phyloP scores from a whole-genome alignment of 345 rosid species.

The Jatropha curcas region DNA sequence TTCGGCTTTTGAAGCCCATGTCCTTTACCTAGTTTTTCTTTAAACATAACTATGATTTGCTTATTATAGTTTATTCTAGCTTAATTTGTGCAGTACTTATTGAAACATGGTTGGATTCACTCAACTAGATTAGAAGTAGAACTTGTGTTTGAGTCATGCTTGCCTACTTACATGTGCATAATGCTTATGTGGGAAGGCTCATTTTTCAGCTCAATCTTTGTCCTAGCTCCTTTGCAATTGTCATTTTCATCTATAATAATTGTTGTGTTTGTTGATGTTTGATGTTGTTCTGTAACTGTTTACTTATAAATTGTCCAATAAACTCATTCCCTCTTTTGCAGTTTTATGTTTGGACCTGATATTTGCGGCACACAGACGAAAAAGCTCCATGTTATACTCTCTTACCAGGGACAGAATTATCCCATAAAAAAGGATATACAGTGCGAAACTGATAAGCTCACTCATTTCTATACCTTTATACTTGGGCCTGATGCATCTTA shows the following conservation, averaged over 20 bases:
- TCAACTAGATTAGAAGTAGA: neutral
- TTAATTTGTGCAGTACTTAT: no score
- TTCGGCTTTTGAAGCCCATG: neutral
- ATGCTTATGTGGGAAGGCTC: neutral
- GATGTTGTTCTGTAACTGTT: neutral
- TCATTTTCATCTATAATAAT: neutral
- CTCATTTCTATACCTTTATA: constrained; percentile 83
- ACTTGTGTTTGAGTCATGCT: neutral
- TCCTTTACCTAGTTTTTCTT: neutral
- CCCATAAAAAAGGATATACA: constrained; percentile 75
- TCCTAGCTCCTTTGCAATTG: neutral
- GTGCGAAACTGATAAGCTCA: constrained; percentile 82
- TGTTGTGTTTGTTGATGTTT: neutral
- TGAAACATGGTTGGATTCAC: neutral
- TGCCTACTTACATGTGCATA: neutral
- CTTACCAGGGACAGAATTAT: constrained; percentile 86
- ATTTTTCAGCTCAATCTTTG: neutral
- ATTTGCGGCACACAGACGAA: constrained; percentile 78
- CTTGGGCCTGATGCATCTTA: constrained; percentile 81
- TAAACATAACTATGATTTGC: neutral
- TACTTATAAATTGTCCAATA: neutral
- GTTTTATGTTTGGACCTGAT: constrained; percentile 93
- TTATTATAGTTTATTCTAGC: no score
- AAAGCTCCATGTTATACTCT: constrained; percentile 73
- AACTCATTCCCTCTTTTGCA: constrained; percentile 35